These are phyloP conservation scores for Pichia deserticola DNA, from an alignment of 805 yeast species.

Conservation along the genomic window DNA sequence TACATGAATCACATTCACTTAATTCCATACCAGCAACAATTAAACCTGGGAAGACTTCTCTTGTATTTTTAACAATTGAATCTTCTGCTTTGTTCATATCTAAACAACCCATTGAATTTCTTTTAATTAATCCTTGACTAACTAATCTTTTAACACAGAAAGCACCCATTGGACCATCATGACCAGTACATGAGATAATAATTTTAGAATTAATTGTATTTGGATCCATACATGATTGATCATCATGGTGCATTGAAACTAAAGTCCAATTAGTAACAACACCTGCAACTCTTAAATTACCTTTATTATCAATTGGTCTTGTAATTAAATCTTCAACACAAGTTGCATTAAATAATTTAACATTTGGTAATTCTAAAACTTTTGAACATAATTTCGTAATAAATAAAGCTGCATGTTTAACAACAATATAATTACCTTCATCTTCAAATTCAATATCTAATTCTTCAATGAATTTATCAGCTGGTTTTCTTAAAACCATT, in stretches of 20 bases:
- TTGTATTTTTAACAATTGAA: slow-evolving; percentile 60
- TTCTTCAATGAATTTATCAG: slow-evolving; percentile 60
- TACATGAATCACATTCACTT: slow-evolving; percentile 68
- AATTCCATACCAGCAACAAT: slow-evolving; percentile 73
- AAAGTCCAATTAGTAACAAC: slow-evolving; percentile 81
- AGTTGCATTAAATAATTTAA: slow-evolving; percentile 71
- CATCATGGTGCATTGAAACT: slow-evolving; percentile 67
- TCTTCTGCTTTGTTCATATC: slow-evolving; percentile 78
- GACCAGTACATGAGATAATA: slow-evolving; percentile 69
- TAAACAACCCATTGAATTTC: slow-evolving; percentile 67
- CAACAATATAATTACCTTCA: slow-evolving; percentile 74
- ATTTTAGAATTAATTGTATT: slow-evolving; percentile 63
- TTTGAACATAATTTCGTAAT: slow-evolving; percentile 57
- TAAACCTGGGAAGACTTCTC: slow-evolving; percentile 59
- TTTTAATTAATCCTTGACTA: slow-evolving; percentile 37
- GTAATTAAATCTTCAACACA: slow-evolving; percentile 77
- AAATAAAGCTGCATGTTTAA: slow-evolving; percentile 72
- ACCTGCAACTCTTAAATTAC: slow-evolving; percentile 63
- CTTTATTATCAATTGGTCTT: slow-evolving; percentile 47
- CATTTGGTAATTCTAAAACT: slow-evolving; percentile 64
- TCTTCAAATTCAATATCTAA: slow-evolving; percentile 63
- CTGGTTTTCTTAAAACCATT: slow-evolving; percentile 74
- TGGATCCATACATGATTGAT: slow-evolving; percentile 78
- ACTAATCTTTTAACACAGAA: slow-evolving; percentile 66
- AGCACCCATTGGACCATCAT: slow-evolving; percentile 81